Base-by-base conservation (phyloP, 2,329 filamentous ascomycete species). In the Neopestalotiopsis rosae region DNA sequence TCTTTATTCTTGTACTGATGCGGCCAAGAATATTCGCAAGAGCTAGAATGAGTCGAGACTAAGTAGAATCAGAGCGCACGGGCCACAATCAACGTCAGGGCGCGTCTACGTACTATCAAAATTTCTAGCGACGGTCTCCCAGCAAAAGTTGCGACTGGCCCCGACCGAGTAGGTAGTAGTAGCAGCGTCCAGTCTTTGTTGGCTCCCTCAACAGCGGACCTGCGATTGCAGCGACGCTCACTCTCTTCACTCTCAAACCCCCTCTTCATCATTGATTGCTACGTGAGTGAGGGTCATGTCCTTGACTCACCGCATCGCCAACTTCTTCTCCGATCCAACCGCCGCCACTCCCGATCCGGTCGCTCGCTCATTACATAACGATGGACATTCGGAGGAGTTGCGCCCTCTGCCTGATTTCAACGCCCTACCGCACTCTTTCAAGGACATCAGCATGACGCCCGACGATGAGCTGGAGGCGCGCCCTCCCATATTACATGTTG, bases 401-500 rank as follows among this genome's bases (percentile, higher is more conserved):
- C 70, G 73, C 64, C 68, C 71, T 42, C 73, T 79, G 71, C 71
- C 76, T 69, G 74, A 80, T 76, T 73, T 76, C 70, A 76, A 72
- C 69, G 70, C 69, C 66, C 70, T 68, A 72, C 57, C 68, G 67
- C 68, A 71, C 5, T 69, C 66, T 62, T 72, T 65, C 66, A 62
- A 40, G 14, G 32, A 66, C 58, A 61, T 32, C 20, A 34, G 59
- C 69, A 84, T 81, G 76, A 79, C 75, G 68, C 71, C 74, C 67
- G 75, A 80, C 72, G 78, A 82, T 76, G 87, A 88, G 71, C 79
- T 85, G 71, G 87, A 89, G 78, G 83, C 81, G 73, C 86, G 90
- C 72, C 88, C 89, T 72, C 89, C 89, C 68, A 90, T 90, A 77
- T 76, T 90, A 74, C 87, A 92, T 82, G 90, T 92, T 81, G 79